These are phyloP conservation scores for Acanthamoeba royreba DNA, from an alignment of 208 protist species.

Conservation along the genomic window DNA sequence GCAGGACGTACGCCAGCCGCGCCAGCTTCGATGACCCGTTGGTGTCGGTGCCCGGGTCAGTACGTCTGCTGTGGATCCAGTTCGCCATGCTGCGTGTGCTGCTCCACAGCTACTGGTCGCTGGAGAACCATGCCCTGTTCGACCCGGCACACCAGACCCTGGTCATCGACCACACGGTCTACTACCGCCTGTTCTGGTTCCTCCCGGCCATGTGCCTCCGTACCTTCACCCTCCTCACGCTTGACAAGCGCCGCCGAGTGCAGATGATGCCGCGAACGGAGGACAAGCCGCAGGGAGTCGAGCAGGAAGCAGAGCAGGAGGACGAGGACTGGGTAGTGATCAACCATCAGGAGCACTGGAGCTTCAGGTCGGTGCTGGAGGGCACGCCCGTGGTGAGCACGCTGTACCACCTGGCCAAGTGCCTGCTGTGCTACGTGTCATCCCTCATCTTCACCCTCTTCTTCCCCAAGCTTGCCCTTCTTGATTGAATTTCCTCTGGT, in stretches of 20 bases:
- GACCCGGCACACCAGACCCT: neutral
- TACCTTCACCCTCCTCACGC: neutral
- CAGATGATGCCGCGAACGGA: neutral
- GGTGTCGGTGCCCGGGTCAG: too few relatives aligned
- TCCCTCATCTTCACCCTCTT: neutral
- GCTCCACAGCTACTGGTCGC: neutral
- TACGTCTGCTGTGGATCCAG: neutral
- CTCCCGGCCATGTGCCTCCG: neutral
- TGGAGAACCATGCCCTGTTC: neutral
- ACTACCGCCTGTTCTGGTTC: neutral
- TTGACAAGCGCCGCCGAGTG: slow-evolving; percentile 4
- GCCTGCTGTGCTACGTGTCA: neutral
- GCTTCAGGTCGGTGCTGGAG: neutral
- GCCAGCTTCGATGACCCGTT: too few relatives aligned
- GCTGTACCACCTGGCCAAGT: neutral
- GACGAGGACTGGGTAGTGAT: neutral
- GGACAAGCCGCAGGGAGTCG: neutral
- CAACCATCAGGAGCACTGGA: neutral
- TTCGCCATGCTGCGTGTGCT: neutral
- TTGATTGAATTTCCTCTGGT: too few relatives aligned
- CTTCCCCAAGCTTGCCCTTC: neutral
- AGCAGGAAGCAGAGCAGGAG: neutral
- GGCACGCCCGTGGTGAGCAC: neutral
- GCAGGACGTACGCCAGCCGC: too few relatives aligned
- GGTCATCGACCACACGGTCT: neutral